Base-by-base conservation (phyloP, 1,284 basidiomycete genomes). In the Cutaneotrichosporon mucoides region DNA sequence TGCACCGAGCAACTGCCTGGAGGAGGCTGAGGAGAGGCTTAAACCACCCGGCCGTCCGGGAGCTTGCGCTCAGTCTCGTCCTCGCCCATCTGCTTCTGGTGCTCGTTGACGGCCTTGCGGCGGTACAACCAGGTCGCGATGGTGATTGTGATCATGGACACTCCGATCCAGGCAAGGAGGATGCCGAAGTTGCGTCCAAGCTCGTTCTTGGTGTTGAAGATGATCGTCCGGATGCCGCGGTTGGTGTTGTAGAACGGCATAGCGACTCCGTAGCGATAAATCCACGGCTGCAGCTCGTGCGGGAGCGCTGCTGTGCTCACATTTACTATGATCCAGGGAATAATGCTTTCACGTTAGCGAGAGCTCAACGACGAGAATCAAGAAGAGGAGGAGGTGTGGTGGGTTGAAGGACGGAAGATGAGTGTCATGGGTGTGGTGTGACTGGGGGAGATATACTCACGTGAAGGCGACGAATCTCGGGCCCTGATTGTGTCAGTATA, bases 171-270 rank as follows among this genome's bases (percentile, higher is more conserved):
- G 1, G 73, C 80, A 47, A 83, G 51, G 34, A 83, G 74, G 59
- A 84, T 79, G 8, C 80, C 82, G 7, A 80, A 73, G 67, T 82
- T 81, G 44, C 66, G 62, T 6, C 74, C 82, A 13, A 83, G 73
- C 40, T 79, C 71, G 61, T 89, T 86, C 68, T 83, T 84, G 1
- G 86, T 88, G 56, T 83, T 77, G 68, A 90, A 90, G 41, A 88
- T 78, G 63, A 90, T 81, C 11, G 84, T 81, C 15, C 88, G 80
- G 34, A 86, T 82, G 2, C 43, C 54, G 82, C 68, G 55, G 2
- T 83, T 82, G 36, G 87, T 79, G 66, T 88, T 87, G 76, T 87
- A 89, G 75, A 90, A 89, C 0, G 88, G 88, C 68, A 81, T 81
- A 0, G 83, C 87, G 60, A 85, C 66, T 40, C 71, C 70, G 59